Percentiles rank a stretch among this genome's conserved stretches.
Conservation (phyloP, 2,329 filamentous ascomycete genomes). For the Lithohypha guttulata region DNA sequence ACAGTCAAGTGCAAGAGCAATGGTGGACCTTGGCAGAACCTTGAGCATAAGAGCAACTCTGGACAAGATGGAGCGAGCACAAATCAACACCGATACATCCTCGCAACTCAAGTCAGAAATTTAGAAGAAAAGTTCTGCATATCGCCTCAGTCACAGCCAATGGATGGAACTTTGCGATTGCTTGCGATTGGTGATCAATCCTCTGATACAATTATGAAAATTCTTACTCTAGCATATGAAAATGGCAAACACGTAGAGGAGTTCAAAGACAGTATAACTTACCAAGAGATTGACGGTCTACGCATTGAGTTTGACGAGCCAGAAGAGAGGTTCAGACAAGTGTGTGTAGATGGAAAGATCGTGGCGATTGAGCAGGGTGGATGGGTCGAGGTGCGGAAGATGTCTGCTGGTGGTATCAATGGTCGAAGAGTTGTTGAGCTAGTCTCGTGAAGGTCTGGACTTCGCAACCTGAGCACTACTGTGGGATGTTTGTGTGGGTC, state of each 20-base stretch:
- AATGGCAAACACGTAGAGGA: conserved; percentile 45
- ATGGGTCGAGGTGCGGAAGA: conserved; percentile 51
- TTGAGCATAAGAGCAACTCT: conserved; percentile 13
- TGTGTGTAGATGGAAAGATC: conserved; percentile 89
- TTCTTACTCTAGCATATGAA: conserved; percentile 58
- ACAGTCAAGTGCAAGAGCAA: conserved; percentile 28
- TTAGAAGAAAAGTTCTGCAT: conserved; percentile 75
- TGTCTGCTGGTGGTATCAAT: conserved; percentile 29
- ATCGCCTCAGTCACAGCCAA: conserved; percentile 57
- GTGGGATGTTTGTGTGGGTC: too few relatives aligned
- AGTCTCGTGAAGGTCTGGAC: conserved; percentile 21
- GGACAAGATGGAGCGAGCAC: conserved; percentile 17
- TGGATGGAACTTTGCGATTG: conserved; percentile 61
- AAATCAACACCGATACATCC: conserved; percentile 64
- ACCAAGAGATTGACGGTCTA: conserved; percentile 59
- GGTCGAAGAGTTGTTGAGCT: conserved; percentile 30
- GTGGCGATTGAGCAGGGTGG: conserved; percentile 61
- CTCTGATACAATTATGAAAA: conserved; percentile 58
- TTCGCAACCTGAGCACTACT: too few relatives aligned
- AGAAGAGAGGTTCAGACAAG: conserved; percentile 65
- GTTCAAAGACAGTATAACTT: conserved; percentile 45
- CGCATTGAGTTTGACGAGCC: conserved; percentile 56
- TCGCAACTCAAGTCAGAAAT: conserved; percentile 66
- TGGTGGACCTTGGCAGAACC: conserved; percentile 14
- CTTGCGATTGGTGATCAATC: conserved; percentile 62